A percentile compares a stretch with the other conserved stretches of the same genome.
phyloP scores from a whole-genome alignment of 352 stramenopile genomes.

The Hyaloperonospora brassicae region DNA sequence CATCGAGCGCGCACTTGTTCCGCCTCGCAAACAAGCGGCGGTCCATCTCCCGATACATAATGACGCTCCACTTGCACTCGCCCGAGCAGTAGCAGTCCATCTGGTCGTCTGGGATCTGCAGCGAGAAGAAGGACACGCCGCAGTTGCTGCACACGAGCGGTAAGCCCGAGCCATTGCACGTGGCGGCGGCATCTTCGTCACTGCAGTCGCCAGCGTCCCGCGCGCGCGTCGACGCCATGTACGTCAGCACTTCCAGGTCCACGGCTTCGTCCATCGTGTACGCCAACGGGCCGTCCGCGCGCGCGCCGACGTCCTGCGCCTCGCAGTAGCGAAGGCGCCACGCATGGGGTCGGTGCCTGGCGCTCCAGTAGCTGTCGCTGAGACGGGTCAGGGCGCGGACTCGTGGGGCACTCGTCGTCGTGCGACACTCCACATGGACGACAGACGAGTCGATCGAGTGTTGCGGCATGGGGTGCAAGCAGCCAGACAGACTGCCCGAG shows the following conservation, averaged over 20 bases:
- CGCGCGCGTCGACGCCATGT: slow-evolving; percentile 14
- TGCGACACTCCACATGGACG: too few relatives aligned
- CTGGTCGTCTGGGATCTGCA: slow-evolving; percentile 54
- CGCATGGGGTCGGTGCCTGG: too few relatives aligned
- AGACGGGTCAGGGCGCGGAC: too few relatives aligned
- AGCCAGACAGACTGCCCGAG: too few relatives aligned
- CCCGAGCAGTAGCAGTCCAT: slow-evolving; percentile 79
- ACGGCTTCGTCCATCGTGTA: slow-evolving; percentile 28
- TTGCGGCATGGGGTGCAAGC: too few relatives aligned
- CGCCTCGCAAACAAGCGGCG: slow-evolving; percentile 50
- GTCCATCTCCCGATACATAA: slow-evolving; percentile 81
- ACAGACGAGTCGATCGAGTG: too few relatives aligned
- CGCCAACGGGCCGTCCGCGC: slow-evolving; percentile 17
- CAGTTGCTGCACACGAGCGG: slow-evolving; percentile 78
- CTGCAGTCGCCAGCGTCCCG: slow-evolving; percentile 11
- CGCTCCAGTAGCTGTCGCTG: too few relatives aligned
- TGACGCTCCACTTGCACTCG: slow-evolving; percentile 86
- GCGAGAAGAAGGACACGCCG: slow-evolving; percentile 73
- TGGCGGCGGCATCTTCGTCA: slow-evolving; percentile 1
- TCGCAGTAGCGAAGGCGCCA: slow-evolving; percentile 10
- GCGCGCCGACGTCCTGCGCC: slow-evolving; percentile 15
- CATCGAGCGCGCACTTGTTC: slow-evolving; percentile 11
- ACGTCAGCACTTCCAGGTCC: slow-evolving; percentile 39
- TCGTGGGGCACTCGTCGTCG: too few relatives aligned
- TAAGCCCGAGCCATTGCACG: slow-evolving; percentile 43